phyloP scores from a whole-genome alignment of 2,329 filamentous ascomycete species.

The Onygenales sp. region DNA sequence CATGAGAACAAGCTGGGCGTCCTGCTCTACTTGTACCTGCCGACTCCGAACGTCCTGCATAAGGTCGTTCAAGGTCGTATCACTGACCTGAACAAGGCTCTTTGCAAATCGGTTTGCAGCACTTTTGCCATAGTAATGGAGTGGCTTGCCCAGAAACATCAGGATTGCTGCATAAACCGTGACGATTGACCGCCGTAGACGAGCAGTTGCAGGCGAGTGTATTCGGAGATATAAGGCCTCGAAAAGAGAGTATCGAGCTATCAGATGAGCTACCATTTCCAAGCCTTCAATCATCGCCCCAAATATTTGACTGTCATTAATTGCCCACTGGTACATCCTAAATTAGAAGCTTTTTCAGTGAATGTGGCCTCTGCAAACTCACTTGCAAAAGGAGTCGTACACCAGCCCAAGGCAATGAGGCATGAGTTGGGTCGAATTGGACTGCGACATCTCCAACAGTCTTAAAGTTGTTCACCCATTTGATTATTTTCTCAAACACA shows the following conservation, averaged over 20 bases:
- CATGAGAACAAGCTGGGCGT: background rate
- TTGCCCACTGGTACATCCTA: background rate
- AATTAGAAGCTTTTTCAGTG: no score
- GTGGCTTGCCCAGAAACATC: conserved; percentile 6
- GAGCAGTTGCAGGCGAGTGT: background rate
- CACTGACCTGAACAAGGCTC: background rate
- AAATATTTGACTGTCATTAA: background rate
- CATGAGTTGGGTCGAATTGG: conserved; percentile 21
- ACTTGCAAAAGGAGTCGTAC: conserved; percentile 23
- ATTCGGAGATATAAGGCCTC: conserved; percentile 9
- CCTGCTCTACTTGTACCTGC: background rate
- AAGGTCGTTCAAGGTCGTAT: background rate
- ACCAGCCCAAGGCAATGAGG: conserved; percentile 25
- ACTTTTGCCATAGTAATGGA: conserved; percentile 7
- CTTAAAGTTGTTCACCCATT: conserved; percentile 19
- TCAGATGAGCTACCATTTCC: conserved; percentile 10
- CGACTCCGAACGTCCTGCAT: background rate
- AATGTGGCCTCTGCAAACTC: background rate
- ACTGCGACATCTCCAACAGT: conserved; percentile 19
- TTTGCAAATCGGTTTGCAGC: conserved; percentile 4
- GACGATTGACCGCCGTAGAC: conserved; percentile 3
- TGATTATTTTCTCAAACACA: conserved; percentile 8
- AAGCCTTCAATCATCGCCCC: conserved; percentile 7
- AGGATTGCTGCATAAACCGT: conserved; percentile 11
- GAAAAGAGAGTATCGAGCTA: conserved; percentile 11